Evolutionary conservation across 1,284 basidiomycete genomes (phyloP).

Genomic region (Vanrija sp.): DNA sequence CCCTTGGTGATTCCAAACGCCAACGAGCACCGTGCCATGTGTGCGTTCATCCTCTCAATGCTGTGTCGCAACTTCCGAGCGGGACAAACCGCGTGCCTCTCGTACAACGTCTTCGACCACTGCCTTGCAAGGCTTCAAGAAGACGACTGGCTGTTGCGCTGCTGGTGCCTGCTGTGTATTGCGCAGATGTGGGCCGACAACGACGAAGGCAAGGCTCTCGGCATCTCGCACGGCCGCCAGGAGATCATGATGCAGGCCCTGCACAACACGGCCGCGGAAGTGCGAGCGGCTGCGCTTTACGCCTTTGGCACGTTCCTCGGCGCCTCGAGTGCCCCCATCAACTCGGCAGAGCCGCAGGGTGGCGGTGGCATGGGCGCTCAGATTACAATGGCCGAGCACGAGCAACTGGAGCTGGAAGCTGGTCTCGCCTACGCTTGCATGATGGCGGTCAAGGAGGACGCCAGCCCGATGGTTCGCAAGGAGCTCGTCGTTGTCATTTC

Average conservation of each 20-base stretch:
- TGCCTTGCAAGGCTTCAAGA: constrained; percentile 79
- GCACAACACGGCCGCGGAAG: constrained; percentile 86
- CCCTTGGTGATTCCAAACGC: constrained; percentile 72
- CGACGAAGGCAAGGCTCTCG: constrained; percentile 84
- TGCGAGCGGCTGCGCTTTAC: constrained; percentile 84
- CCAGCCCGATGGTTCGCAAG: constrained; percentile 92
- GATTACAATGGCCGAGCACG: constrained; percentile 67
- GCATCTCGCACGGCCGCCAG: constrained; percentile 69
- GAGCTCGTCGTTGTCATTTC: constrained; percentile 89
- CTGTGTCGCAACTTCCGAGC: constrained; percentile 81
- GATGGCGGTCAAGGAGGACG: constrained; percentile 80
- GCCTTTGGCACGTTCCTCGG: constrained; percentile 92
- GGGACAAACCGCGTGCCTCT: constrained; percentile 82
- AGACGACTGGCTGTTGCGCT: constrained; percentile 84
- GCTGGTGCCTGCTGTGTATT: constrained; percentile 92
- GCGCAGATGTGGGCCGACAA: constrained; percentile 91
- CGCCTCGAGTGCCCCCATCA: constrained; percentile 64
- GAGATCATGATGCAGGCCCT: constrained; percentile 79
- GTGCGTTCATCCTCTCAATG: constrained; percentile 92
- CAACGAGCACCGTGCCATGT: constrained; percentile 98
- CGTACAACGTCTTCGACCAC: constrained; percentile 81
- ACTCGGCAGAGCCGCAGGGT: constrained; percentile 61
- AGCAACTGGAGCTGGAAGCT: constrained; percentile 59
- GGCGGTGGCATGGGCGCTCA: constrained; percentile 84
- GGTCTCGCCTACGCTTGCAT: constrained; percentile 56